Evolutionary conservation across 805 yeast genomes (phyloP).

Genomic region (Saccharomycopsis sp.): DNA sequence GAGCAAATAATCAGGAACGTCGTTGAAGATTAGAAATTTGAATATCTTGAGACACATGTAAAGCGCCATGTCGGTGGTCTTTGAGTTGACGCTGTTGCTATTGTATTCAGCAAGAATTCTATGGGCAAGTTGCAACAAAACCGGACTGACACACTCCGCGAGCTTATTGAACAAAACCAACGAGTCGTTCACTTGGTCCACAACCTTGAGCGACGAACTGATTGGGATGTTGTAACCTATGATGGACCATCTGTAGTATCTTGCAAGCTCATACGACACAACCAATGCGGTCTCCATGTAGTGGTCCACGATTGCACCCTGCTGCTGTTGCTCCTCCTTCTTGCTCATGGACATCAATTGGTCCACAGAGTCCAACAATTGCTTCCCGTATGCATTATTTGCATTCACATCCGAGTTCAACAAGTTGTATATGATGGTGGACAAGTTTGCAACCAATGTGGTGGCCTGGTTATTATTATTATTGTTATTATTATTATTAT

Average conservation of each 20-base stretch:
- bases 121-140: slow-evolving; percentile 7
- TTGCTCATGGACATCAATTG: slow-evolving; percentile 17
- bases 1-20: slow-evolving; percentile 45
- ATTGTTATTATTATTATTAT: too few species aligned
- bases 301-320: not conserved
- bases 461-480: too few species aligned
- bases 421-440: slow-evolving; percentile 6
- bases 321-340: slow-evolving; percentile 21
- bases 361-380: slow-evolving; percentile 7
- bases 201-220: slow-evolving; percentile 26
- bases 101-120: not conserved
- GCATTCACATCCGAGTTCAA: slow-evolving; percentile 10
- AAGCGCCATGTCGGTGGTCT: slow-evolving; percentile 25
- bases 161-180: slow-evolving; percentile 13
- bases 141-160: slow-evolving; percentile 14
- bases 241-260: slow-evolving; percentile 18
- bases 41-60: slow-evolving; percentile 57
- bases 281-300: slow-evolving; percentile 9
- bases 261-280: slow-evolving; percentile 13
- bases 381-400: slow-evolving; percentile 13
- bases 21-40: slow-evolving; percentile 52
- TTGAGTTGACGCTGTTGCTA: not conserved
- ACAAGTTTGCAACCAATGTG: not conserved
- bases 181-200: slow-evolving; percentile 13
- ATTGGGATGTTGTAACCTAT: slow-evolving; percentile 30